phyloP scores from a whole-genome alignment of 116 monocot species.

The Dioscorea cayenensis region DNA sequence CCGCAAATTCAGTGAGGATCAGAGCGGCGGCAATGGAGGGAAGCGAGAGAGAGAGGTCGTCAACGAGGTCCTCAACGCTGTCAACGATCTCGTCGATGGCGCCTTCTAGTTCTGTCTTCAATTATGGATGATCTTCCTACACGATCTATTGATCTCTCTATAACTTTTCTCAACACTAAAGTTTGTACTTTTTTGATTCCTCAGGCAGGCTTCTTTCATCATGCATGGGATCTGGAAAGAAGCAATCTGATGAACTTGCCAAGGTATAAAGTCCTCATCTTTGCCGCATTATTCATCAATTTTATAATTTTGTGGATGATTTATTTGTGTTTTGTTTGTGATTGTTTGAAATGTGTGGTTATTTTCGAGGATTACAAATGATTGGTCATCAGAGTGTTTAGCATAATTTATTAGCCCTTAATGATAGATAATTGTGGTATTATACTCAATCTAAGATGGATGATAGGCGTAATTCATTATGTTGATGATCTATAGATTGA shows the following conservation, averaged over 20 bases:
- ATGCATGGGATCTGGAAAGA: neutral
- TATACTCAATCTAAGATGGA: no score
- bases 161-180: neutral
- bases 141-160: neutral
- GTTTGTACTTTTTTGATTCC: neutral
- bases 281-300: neutral
- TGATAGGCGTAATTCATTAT: no score
- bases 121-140: no score
- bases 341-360: neutral
- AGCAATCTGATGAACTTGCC: neutral
- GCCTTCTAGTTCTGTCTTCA: no score
- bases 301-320: neutral
- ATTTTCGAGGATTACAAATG: no score
- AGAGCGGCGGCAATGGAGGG: conserved; percentile 27
- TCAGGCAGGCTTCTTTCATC: neutral
- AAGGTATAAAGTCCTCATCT: neutral
- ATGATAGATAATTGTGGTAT: no score
- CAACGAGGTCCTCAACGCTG: no score
- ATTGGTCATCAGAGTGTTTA: no score
- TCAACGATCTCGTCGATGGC: no score
- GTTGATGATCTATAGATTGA: no score
- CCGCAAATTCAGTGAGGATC: neutral
- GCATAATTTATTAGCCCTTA: no score
- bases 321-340: neutral
- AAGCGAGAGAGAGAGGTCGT: no score